phyloP scores from a whole-genome alignment of 202 grass and related monocot species.

The Panicum hallii region DNA sequence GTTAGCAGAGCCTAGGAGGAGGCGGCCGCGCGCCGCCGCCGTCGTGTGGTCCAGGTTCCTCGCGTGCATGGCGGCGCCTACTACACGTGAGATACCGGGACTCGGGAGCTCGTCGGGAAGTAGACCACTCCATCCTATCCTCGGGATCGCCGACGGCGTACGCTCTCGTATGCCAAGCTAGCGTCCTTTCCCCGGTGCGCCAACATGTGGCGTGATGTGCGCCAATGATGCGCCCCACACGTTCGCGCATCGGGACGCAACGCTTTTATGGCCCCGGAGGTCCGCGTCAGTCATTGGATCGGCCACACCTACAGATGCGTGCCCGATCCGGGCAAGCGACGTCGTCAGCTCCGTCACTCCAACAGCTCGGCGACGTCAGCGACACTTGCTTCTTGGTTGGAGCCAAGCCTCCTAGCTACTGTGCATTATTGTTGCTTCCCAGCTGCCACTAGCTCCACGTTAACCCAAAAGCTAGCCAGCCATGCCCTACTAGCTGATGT shows the following conservation, averaged over 20 bases:
- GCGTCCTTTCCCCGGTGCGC: background rate
- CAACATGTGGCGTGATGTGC: background rate
- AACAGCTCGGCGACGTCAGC: background rate
- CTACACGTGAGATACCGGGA: too few relatives aligned
- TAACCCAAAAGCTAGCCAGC: too few relatives aligned
- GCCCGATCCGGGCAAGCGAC: conserved; percentile 9
- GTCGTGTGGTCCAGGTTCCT: too few relatives aligned
- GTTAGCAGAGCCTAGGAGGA: too few relatives aligned
- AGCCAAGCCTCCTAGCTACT: background rate
- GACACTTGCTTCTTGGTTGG: background rate
- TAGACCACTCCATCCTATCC: too few relatives aligned
- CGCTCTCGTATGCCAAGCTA: background rate
- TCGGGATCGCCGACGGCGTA: background rate
- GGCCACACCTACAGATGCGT: conserved; percentile 11
- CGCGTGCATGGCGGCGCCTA: too few relatives aligned
- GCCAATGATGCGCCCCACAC: background rate
- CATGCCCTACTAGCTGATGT: too few relatives aligned
- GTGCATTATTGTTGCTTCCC: too few relatives aligned
- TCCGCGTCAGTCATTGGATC: conserved; percentile 16
- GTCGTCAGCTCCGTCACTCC: background rate
- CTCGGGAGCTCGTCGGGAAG: too few relatives aligned
- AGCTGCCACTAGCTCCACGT: too few relatives aligned
- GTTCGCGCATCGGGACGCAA: conserved; percentile 19
- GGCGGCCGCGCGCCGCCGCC: too few relatives aligned
- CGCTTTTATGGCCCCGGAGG: background rate